Base-by-base conservation (phyloP, 805 yeast genomes). In the Candida sonorensis region DNA sequence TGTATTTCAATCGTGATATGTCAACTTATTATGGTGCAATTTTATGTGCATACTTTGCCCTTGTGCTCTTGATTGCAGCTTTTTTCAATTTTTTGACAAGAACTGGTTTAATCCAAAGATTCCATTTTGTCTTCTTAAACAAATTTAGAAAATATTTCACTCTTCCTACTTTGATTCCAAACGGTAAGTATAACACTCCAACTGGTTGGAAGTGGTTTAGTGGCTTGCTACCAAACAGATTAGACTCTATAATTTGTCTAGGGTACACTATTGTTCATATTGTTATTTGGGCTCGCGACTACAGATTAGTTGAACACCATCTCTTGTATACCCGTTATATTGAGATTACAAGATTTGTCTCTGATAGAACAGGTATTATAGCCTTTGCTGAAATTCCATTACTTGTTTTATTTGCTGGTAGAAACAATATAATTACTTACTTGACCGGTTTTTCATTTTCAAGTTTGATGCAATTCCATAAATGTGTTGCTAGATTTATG, bases 401-500 rank as follows among this genome's bases (percentile, higher is more conserved):
- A 10, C 38, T 66, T 26, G 49, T 69, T 12, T 50, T 70, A 26
- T 69, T 69, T 47, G 64, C 70, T 4, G 75, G 75, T 25, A 53
- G 73, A 40, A 68, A 67, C 42, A 67, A 66, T 46, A 50, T 68
- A 24, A 47, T 66, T 33, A 53, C 53, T 30, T 67, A 57, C 53
- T 18, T 67, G 16, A 61, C 72, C 7, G 69, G 72, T 1, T 62
- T 69, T 62, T 45, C 53, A 7, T 63, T 57, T 34, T 42, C 67
- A 3, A 51, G 66, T 21, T 68, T 67, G 41, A 45, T 76, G 44
- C 64, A 66, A 20, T 72, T 71, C 47, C 95, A 85, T 55, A 78
- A 69, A 51, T 72, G 84, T 77, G 53, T 70, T 29, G 77, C 83
- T 2, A 64, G 82, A 46, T 62, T 66, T 4, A 61, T 67, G 51